Evolutionary conservation across 352 stramenopile genomes (phyloP), one percentile per base, ranked within the genome.

Genomic region (Globisporangium sylvaticum): DNA sequence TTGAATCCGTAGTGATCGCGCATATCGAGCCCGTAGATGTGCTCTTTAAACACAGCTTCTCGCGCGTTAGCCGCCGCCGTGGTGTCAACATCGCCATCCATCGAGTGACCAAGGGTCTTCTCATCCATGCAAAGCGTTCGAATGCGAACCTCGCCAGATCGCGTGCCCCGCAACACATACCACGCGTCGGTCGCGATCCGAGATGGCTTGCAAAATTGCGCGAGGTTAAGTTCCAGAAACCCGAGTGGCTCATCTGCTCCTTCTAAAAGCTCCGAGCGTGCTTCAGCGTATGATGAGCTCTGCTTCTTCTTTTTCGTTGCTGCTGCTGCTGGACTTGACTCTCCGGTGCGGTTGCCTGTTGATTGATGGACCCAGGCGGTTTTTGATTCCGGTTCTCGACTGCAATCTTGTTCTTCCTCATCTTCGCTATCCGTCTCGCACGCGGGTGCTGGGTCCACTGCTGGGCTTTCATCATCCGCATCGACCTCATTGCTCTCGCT

Each of bases 1-100:
- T 70, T 70, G 62, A 93, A 93, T 14, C 83, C 85, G 54, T 92
- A 91, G 29, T 81, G 77, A 24, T 93, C 85, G 8, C 70, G 77
- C 69, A 81, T 76, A 15, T 67, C 71, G 14, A 50, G 60, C 12
- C 64, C 58, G n/a, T 68, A 77, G 8, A 84, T 34, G 48, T 80
- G 37, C 54, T 84, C 66, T 27, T 79, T 52, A 67, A 87, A 84
- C 8, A 89, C 25, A 22, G 61, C 46, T 22, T 86, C 75, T 10
- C 76, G 66, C 42, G 65, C 52, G 18, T 52, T 32, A n/a, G 60
- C 24, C 14, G 10, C 39, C 5, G 31, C 29, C 7, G 46, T 10
- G 1, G 46, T 32, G 10, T 46, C 50, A 14, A 37, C 6, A 22
- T 20, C 39, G 2, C 9, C 14, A 4, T 81, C 67, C 48, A 69